Evolutionary conservation across 2,329 filamentous ascomycete species (phyloP), one percentile per base, ranked within the genome.

Genomic region (Penicillium crustosum): DNA sequence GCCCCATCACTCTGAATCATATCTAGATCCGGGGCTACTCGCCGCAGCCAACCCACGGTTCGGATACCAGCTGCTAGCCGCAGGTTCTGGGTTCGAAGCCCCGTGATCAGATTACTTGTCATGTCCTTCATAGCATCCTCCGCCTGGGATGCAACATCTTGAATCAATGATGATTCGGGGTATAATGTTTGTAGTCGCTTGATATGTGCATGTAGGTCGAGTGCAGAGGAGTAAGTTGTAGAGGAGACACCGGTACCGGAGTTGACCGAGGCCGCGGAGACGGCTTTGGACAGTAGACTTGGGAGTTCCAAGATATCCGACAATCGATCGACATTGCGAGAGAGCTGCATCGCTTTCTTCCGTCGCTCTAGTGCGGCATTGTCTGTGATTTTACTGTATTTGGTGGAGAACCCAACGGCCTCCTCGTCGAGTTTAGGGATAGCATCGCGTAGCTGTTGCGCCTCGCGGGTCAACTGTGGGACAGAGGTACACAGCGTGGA

Each of bases 161-260:
- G 81, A 27, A 97, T 83, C 43, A 97, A 79, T 0, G 84, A 79
- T 0, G 92, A 96, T 52, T 87, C 81, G 0, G 93, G 89, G 71
- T 97, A 96, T 29, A 97, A 80, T 0, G 87, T 86, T 60, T 92
- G 87, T 6, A 99, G 81, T 8, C 94, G 86, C 66, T 91, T 90
- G 70, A 97, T 94, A 72, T 97, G 94, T n/a, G 90, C 89, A 70
- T 96, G 89, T 2, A 99, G 82, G 73, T 99, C 94, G 35, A 99
- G 81, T 0, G 93, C 93, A 0, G 91, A 90, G 2, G 92, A 88
- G 78, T 97, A 96, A 65, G 91, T 95, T 59, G 87, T 85, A 10
- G 80, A 83, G 7, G 76, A 73, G 6, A 71, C 68, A 15, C 73
- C 73, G 4, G 69, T 65, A 39, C 70, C 69, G 10, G 74, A 72